phyloP scores from a whole-genome alignment of 2,329 filamentous ascomycete genomes.

The Coleophoma eucalyptorum region DNA sequence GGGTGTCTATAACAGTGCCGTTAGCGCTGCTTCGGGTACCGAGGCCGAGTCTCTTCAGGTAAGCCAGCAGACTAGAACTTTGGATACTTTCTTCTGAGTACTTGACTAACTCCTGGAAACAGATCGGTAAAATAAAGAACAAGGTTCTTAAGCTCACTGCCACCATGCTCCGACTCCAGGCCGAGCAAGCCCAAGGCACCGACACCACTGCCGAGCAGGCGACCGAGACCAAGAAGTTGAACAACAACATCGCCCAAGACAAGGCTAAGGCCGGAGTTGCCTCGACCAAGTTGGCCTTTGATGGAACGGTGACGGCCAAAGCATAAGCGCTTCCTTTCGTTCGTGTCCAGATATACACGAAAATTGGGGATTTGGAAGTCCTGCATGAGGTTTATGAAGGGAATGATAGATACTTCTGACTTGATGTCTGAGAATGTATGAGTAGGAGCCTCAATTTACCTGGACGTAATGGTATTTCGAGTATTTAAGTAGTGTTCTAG shows the following conservation, averaged over 20 bases:
- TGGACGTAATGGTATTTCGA: too few species aligned
- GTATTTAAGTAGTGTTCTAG: too few species aligned
- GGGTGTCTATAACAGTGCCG: slow-evolving; percentile 46
- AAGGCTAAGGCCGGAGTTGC: slow-evolving; percentile 28
- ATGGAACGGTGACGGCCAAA: background rate
- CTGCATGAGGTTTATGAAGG: too few species aligned
- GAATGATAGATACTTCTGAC: too few species aligned
- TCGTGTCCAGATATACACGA: too few species aligned
- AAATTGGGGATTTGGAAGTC: too few species aligned
- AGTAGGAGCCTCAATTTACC: too few species aligned
- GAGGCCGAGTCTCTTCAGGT: slow-evolving; percentile 35
- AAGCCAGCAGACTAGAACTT: background rate
- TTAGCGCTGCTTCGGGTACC: slow-evolving; percentile 35
- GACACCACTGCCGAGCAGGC: slow-evolving; percentile 39
- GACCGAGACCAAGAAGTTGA: slow-evolving; percentile 45
- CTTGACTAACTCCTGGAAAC: background rate
- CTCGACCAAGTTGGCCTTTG: slow-evolving; percentile 5
- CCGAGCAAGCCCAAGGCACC: slow-evolving; percentile 45
- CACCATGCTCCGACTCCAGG: slow-evolving; percentile 43
- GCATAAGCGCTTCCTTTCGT: too few species aligned
- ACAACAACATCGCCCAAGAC: slow-evolving; percentile 45
- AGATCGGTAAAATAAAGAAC: slow-evolving; percentile 52
- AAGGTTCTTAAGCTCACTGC: slow-evolving; percentile 55
- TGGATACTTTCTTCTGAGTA: background rate
- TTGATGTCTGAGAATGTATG: too few species aligned